Evolutionary conservation across 805 yeast genomes (phyloP).

Genomic region (Yamadazyma nakazawae): DNA sequence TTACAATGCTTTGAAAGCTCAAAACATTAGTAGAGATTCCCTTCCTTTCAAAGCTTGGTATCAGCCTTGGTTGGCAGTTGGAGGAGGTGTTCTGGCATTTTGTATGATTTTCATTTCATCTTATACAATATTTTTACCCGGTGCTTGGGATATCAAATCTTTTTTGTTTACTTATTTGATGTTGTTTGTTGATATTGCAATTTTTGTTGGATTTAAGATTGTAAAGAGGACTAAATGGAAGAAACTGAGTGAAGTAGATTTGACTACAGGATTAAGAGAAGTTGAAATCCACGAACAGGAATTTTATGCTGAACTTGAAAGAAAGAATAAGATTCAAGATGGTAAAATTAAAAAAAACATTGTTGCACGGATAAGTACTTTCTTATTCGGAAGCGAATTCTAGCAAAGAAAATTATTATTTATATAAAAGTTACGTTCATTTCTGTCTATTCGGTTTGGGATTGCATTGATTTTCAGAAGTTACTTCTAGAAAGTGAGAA

Average conservation of each 20-base stretch:
- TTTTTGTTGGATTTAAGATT: slow-evolving; percentile 35
- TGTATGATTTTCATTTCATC: slow-evolving; percentile 33
- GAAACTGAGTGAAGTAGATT: slow-evolving; percentile 33
- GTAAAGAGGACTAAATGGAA: slow-evolving; percentile 35
- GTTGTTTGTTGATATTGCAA: slow-evolving; percentile 37
- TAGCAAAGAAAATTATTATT: not conserved
- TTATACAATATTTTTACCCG: slow-evolving; percentile 40
- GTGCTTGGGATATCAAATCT: slow-evolving; percentile 33
- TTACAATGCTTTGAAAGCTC: slow-evolving; percentile 41
- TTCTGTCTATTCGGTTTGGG: not conserved
- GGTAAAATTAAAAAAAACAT: slow-evolving; percentile 19
- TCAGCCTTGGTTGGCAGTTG: slow-evolving; percentile 36
- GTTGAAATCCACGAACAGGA: slow-evolving; percentile 37
- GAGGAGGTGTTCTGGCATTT: slow-evolving; percentile 28
- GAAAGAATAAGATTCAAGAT: slow-evolving; percentile 9
- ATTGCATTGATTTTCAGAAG: too few relatives aligned
- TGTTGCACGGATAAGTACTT: slow-evolving; percentile 16
- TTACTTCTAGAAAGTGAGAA: too few relatives aligned
- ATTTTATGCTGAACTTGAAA: slow-evolving; percentile 31
- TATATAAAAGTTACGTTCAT: not conserved
- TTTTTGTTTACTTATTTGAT: slow-evolving; percentile 44
- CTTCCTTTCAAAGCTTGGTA: slow-evolving; percentile 36
- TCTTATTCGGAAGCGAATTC: slow-evolving; percentile 27
- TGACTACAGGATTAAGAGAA: slow-evolving; percentile 36
- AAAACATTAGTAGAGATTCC: slow-evolving; percentile 29